phyloP scores from a whole-genome alignment of 2,329 filamentous ascomycete species.

The Colletotrichum cereale region DNA sequence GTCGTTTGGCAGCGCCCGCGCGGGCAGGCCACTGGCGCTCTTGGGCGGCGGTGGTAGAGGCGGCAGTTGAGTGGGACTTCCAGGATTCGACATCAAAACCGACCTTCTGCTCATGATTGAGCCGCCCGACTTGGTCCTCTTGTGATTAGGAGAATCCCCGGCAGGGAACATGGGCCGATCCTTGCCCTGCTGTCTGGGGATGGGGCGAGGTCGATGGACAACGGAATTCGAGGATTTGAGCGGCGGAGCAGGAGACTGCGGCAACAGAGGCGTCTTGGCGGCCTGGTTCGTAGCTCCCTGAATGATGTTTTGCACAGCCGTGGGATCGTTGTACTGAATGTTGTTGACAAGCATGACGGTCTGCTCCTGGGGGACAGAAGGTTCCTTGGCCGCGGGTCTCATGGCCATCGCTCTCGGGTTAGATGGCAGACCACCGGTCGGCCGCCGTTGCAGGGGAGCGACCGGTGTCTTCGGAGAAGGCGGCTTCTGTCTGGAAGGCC shows the following conservation, averaged over 20 bases:
- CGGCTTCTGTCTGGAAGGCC: conserved; percentile 48
- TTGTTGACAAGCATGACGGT: conserved; percentile 69
- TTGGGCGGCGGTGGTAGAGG: conserved; percentile 63
- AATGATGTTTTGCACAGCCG: conserved; percentile 62
- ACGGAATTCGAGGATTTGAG: conserved; percentile 54
- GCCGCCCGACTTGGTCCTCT: conserved; percentile 63
- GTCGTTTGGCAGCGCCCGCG: conserved; percentile 61
- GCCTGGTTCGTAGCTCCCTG: conserved; percentile 55
- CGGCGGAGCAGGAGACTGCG: conserved; percentile 11
- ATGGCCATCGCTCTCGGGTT: conserved; percentile 59
- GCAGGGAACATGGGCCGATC: conserved; percentile 63
- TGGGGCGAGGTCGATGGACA: conserved; percentile 67
- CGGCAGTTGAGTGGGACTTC: conserved; percentile 63
- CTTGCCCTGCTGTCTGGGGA: conserved; percentile 61
- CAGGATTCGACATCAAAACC: conserved; percentile 57
- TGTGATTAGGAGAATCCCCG: conserved; percentile 58
- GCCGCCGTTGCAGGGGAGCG: conserved; percentile 54
- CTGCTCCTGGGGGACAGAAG: conserved; percentile 50
- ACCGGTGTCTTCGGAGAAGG: conserved; percentile 47
- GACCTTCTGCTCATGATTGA: conserved; percentile 61
- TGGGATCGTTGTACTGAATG: conserved; percentile 67
- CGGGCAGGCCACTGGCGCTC: conserved; percentile 51
- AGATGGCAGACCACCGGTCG: conserved; percentile 58
- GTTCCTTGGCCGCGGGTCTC: conserved; percentile 47
- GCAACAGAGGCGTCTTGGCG: conserved; percentile 38